Percentiles rank a stretch among this genome's conserved stretches.
Conservation (phyloP, 2,329 filamentous ascomycete species). For the Arthrobotrys sinensis region DNA sequence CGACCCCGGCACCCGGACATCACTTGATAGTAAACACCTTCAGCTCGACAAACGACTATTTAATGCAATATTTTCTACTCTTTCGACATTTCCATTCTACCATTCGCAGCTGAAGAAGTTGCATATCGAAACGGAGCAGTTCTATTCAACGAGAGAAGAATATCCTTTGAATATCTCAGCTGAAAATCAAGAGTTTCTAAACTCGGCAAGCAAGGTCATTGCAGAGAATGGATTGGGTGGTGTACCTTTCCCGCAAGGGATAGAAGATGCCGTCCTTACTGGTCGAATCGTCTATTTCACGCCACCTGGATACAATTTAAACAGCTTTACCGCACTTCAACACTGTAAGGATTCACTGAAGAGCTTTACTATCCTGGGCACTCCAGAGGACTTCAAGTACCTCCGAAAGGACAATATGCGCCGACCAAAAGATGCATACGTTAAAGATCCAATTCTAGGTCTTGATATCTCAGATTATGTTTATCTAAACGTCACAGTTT, state of each 20-base stretch:
- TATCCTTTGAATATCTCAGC: conserved; percentile 6
- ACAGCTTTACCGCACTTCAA: not conserved
- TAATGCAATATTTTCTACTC: conserved; percentile 6
- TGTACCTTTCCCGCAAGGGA: not conserved
- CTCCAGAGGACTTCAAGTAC: not conserved
- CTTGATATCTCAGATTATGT: not conserved
- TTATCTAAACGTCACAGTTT: not conserved
- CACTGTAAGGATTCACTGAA: not conserved
- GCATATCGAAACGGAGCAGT: conserved; percentile 2
- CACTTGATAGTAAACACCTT: not conserved
- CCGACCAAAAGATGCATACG: not conserved
- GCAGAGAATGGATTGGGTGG: not conserved
- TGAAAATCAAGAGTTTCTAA: conserved; percentile 13
- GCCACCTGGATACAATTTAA: not conserved
- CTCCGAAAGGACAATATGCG: too few relatives aligned
- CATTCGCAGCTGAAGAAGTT: not conserved
- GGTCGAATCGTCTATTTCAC: not conserved
- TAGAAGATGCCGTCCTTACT: conserved; percentile 1
- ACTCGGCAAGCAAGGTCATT: conserved; percentile 1
- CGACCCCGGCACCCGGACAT: not conserved
- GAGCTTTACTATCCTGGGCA: not conserved
- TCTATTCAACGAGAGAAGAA: not conserved
- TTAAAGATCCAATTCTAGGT: not conserved
- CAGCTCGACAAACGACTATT: conserved; percentile 3
- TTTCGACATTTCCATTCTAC: conserved; percentile 13